Base-by-base conservation (phyloP, 1,284 basidiomycete species). In the Fistulinella cinereoalba region DNA sequence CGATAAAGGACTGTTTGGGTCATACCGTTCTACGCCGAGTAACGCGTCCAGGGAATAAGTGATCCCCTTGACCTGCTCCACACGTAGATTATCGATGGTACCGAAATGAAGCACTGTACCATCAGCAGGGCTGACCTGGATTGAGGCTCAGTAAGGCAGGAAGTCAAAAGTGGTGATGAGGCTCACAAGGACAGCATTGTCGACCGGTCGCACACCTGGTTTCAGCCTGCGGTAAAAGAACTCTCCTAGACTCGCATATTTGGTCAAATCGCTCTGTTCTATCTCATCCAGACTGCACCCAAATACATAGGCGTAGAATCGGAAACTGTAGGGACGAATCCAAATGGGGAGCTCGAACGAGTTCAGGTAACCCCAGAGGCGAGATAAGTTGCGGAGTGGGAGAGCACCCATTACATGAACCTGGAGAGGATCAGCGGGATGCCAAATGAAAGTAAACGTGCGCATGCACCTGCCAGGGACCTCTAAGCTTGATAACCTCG, bases 21-120 rank as follows among this genome's bases (percentile, higher is more conserved):
- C 57, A 36, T 50, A 22, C n/a, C 71, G 72, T 49, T 85, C 83
- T 23, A 87, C 79, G 29, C 92, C 92, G 9, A 98, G 82, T 0
- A 99, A 75, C 0, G 95, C 94, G 55, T 96, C 89, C 21, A 99
- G 79, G 7, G 93, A 97, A 64, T 98, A 98, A 1, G 93, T 98
- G 54, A 97, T 86, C n/a, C 96, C 96, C 69, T 99, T 99, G 62
- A 99, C 93, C 70, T 98, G 95, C 66, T 97, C 95, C 37, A 99
- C 92, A 25, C 83, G 82, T 36, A 85, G 80, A 53, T 86, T 83
- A 44, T 80, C 71, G 56, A 99, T 91, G 3, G 83, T 83, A 22
- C 96, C 97, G 57, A 95, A 94, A 65, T 99, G 96, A 29, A 99
- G 75, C 3, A 99, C 81, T 2, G 77, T 87, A 9, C 96, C 97